phyloP scores from a whole-genome alignment of 1,139 yeast species.

The Saccharomyces hybrid region DNA sequence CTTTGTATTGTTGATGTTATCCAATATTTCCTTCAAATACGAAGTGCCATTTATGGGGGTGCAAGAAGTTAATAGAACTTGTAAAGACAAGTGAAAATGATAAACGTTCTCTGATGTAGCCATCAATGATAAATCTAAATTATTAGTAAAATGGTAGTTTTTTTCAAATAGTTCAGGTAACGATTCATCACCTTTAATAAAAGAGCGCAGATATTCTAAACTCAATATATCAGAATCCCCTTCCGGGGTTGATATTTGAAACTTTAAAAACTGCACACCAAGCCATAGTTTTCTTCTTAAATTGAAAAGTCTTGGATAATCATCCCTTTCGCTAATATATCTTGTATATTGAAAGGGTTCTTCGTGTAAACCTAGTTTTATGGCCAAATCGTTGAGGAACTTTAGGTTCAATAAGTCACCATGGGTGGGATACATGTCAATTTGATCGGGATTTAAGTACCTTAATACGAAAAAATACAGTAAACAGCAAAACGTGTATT shows the following conservation, averaged over 20 bases:
- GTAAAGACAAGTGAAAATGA: slow-evolving; percentile 12
- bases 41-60: slow-evolving; percentile 5
- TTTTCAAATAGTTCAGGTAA: slow-evolving; percentile 3
- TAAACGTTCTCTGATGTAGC: slow-evolving; percentile 13
- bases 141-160: slow-evolving; percentile 2
- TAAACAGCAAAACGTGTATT: slow-evolving; percentile 14
- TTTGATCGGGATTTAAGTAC: slow-evolving; percentile 14
- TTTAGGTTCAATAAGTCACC: slow-evolving; percentile 11
- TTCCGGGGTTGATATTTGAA: slow-evolving; percentile 11
- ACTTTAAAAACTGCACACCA: slow-evolving; percentile 16
- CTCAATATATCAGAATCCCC: slow-evolving; percentile 10
- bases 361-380: slow-evolving; percentile 15
- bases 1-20: slow-evolving; percentile 9
- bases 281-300: slow-evolving; percentile 19
- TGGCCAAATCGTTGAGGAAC: slow-evolving; percentile 12
- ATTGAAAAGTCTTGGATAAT: slow-evolving; percentile 6
- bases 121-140: slow-evolving; percentile 9
- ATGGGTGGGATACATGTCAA: slow-evolving; percentile 9
- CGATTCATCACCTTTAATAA: slow-evolving; percentile 5
- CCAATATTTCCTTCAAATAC: slow-evolving; percentile 7
- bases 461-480: slow-evolving; percentile 15
- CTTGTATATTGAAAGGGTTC: slow-evolving; percentile 16
- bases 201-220: slow-evolving; percentile 10
- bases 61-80: slow-evolving; percentile 9
- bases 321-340: slow-evolving; percentile 5